phyloP scores from a whole-genome alignment of 306 rosid genomes.

The Malus sieversii region DNA sequence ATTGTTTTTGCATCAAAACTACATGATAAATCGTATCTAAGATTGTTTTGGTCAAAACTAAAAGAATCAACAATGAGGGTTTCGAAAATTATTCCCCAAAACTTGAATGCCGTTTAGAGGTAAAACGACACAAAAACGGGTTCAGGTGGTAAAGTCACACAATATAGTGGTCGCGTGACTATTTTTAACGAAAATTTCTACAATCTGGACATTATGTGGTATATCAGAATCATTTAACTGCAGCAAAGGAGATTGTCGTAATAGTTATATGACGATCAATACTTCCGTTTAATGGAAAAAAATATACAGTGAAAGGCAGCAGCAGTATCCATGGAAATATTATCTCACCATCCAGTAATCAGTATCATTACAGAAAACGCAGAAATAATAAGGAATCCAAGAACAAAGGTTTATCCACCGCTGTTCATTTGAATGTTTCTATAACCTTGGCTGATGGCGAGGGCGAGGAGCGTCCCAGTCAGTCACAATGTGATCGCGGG shows the following conservation, averaged over 20 bases:
- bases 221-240: neutral
- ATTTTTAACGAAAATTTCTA: too few species aligned
- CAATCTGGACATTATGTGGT: neutral
- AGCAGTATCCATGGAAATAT: slow-evolving; percentile 6
- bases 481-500: slow-evolving; percentile 71
- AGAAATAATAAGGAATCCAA: neutral
- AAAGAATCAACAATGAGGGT: too few species aligned
- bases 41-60: too few species aligned
- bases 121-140: too few species aligned
- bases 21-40: neutral
- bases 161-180: too few species aligned
- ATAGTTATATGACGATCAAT: neutral
- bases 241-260: neutral
- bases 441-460: slow-evolving; percentile 14
- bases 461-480: slow-evolving; percentile 69
- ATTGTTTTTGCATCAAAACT: neutral
- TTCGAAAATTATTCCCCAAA: too few species aligned
- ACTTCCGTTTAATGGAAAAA: neutral
- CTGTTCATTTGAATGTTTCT: neutral
- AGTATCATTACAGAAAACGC: slow-evolving; percentile 2
- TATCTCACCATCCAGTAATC: slow-evolving; percentile 4
- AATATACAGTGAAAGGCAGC: slow-evolving; percentile 7
- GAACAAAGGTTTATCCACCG: neutral
- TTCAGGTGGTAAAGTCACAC: too few species aligned
- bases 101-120: neutral